Conservation (phyloP, 83 land plant species). For the Isoetes engelmannii region DNA sequence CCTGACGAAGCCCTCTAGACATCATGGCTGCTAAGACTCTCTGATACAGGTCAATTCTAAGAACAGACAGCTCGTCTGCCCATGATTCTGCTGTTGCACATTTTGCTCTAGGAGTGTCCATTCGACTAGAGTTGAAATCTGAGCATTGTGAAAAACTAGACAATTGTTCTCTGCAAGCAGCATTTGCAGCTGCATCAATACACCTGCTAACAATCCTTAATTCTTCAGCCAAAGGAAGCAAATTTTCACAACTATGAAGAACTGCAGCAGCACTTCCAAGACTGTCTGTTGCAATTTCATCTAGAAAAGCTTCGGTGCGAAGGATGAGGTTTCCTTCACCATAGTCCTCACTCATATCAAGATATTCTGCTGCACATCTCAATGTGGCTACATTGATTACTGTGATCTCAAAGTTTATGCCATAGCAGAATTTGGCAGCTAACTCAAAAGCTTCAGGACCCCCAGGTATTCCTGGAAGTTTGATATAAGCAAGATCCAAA, state of each 20-base stretch:
- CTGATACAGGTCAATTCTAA: slow-evolving; percentile 53
- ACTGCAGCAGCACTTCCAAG: slow-evolving; percentile 43
- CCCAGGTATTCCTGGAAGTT: slow-evolving; percentile 48
- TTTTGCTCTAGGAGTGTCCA: neutral
- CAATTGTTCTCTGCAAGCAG: slow-evolving; percentile 31
- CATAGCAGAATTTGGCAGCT: slow-evolving; percentile 59
- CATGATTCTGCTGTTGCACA: slow-evolving; percentile 47
- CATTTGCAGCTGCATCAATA: slow-evolving; percentile 47
- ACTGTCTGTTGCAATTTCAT: slow-evolving; percentile 46
- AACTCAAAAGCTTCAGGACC: slow-evolving; percentile 60
- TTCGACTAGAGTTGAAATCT: neutral
- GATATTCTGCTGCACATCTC: slow-evolving; percentile 54
- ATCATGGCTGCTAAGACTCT: slow-evolving; percentile 55
- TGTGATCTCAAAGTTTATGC: slow-evolving; percentile 55
- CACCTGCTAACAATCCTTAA: slow-evolving; percentile 55
- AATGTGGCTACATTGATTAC: slow-evolving; percentile 46
- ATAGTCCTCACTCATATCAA: slow-evolving; percentile 71
- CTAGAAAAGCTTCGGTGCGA: slow-evolving; percentile 44
- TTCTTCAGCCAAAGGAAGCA: slow-evolving; percentile 48
- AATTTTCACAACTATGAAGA: slow-evolving; percentile 36
- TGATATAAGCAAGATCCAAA: slow-evolving; percentile 32
- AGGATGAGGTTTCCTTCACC: slow-evolving; percentile 40
- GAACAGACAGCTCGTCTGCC: slow-evolving; percentile 60
- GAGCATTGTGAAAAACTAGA: slow-evolving; percentile 15
- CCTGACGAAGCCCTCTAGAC: slow-evolving; percentile 44